Evolutionary conservation across 2,329 filamentous ascomycete species (phyloP).

Genomic region (Fusarium camptoceras): DNA sequence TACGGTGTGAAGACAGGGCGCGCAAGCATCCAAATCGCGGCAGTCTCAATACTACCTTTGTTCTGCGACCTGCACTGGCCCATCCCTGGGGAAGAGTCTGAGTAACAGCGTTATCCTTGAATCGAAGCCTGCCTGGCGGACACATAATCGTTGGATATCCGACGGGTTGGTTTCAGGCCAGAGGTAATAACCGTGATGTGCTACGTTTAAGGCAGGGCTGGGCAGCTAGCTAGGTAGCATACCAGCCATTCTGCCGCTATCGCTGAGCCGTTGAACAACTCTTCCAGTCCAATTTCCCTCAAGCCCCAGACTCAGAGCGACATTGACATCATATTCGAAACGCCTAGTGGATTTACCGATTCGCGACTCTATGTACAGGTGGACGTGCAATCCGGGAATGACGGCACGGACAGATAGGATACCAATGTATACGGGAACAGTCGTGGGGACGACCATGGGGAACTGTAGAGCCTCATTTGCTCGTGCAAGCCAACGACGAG

Average conservation of each 20-base stretch:
- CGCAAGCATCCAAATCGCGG: slow-evolving; percentile 32
- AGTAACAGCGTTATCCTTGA: slow-evolving; percentile 3
- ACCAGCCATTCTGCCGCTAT: slow-evolving; percentile 27
- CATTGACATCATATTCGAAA: slow-evolving; percentile 43
- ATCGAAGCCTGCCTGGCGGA: slow-evolving; percentile 26
- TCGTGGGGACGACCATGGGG: slow-evolving; percentile 22
- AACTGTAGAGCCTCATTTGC: slow-evolving; percentile 44
- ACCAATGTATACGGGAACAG: slow-evolving; percentile 14
- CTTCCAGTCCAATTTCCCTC: slow-evolving; percentile 27
- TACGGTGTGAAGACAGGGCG: slow-evolving; percentile 29
- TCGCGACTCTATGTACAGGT: slow-evolving; percentile 24
- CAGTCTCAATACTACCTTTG: slow-evolving; percentile 23
- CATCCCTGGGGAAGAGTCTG: not conserved
- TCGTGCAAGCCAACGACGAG: slow-evolving; percentile 28
- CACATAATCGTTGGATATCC: slow-evolving; percentile 32
- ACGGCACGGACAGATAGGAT: slow-evolving; percentile 47
- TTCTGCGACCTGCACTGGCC: slow-evolving; percentile 25
- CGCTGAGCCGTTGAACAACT: slow-evolving; percentile 12
- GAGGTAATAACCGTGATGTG: not conserved
- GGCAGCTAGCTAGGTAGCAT: slow-evolving; percentile 5
- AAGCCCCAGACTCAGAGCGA: slow-evolving; percentile 20
- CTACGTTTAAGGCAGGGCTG: not conserved
- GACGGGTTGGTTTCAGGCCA: slow-evolving; percentile 45
- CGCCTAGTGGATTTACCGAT: slow-evolving; percentile 19
- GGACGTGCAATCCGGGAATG: slow-evolving; percentile 38